Evolutionary conservation across 2,329 filamentous ascomycete genomes (phyloP), one percentile per base, ranked within the genome.

Genomic region (Colletotrichum eleusines): DNA sequence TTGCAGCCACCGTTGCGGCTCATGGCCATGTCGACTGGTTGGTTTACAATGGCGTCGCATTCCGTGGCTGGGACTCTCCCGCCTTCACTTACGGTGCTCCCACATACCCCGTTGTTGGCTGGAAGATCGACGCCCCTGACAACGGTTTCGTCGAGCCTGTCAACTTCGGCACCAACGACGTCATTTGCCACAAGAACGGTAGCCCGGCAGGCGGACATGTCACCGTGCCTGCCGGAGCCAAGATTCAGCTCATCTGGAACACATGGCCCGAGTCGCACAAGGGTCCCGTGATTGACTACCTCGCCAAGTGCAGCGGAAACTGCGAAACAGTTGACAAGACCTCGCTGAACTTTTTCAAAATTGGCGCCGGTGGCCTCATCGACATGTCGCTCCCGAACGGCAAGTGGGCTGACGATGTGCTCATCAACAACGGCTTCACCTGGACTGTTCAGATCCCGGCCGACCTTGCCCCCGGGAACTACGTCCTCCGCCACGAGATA

Each of bases 201-300:
- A 81, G 74, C 18, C 80, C 83, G 28, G 84, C 81, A 14, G 72
- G 78, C 51, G 79, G 81, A 63, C 80, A 80, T 20, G 81, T 81
- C 40, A 76, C 76, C 4, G 86, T 92, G 44, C 81, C 84, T 18
- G 91, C 90, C 16, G 91, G 91, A 71, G 82, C 83, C 73, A 83
- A 82, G 14, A 79, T 92, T 73, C 82, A 87, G 72, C 80, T 93
- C 58, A 83, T 88, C 74, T 92, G 90, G 91, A 88, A 84, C 67
- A 82, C 82, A n/a, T 92, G 90, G 91, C 90, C 90, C 18, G 83
- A 86, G 9, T 86, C 84, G 67, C 85, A 93, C 81, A 85, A 90
- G 74, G 89, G 89, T 3, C 88, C 89, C 18, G 84, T 90, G 73
- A 84, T 90, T 74, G 86, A 86, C 76, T 90, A 90, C 81, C 80